phyloP scores from a whole-genome alignment of 768 basidiomycete genomes.

The Nidula microcarpa region DNA sequence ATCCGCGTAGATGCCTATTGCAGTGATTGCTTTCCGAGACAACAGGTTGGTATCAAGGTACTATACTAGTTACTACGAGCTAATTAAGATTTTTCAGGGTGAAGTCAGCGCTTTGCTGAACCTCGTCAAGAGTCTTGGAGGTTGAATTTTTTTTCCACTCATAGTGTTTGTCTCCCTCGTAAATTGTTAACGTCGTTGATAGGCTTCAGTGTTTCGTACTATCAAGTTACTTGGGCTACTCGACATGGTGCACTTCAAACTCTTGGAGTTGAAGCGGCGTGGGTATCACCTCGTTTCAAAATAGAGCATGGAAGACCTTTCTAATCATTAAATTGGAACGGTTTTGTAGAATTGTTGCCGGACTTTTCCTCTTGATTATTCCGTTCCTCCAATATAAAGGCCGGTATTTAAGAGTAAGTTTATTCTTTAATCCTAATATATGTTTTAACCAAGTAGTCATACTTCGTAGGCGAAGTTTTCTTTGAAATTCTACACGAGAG shows the following conservation, averaged over 20 bases:
- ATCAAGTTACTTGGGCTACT: conserved; percentile 54
- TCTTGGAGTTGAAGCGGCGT: conserved; percentile 54
- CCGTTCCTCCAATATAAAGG: conserved; percentile 2
- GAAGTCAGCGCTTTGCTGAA: conserved; percentile 58
- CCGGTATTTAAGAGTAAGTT: neutral
- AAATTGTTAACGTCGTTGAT: neutral
- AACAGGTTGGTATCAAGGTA: conserved; percentile 8
- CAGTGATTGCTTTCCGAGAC: conserved; percentile 41
- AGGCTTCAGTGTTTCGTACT: conserved; percentile 54
- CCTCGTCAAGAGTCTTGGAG: conserved; percentile 46
- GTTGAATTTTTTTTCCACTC: conserved; percentile 7
- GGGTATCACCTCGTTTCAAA: conserved; percentile 11
- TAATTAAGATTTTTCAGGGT: conserved; percentile 22
- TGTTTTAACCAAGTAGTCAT: too few species aligned
- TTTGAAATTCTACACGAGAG: too few species aligned
- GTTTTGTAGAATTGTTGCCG: conserved; percentile 2
- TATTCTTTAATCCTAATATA: too few species aligned
- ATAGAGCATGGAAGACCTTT: neutral
- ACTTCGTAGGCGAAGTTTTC: too few species aligned
- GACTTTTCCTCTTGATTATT: conserved; percentile 5
- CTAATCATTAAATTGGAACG: neutral
- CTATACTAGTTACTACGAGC: neutral
- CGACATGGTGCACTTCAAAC: conserved; percentile 51
- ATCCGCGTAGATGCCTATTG: conserved; percentile 25
- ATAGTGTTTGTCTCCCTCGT: neutral